A percentile compares a stretch with the other conserved stretches of the same genome.
Conservation (phyloP, 129 eudicot species). For the Saposhnikovia divaricata region DNA sequence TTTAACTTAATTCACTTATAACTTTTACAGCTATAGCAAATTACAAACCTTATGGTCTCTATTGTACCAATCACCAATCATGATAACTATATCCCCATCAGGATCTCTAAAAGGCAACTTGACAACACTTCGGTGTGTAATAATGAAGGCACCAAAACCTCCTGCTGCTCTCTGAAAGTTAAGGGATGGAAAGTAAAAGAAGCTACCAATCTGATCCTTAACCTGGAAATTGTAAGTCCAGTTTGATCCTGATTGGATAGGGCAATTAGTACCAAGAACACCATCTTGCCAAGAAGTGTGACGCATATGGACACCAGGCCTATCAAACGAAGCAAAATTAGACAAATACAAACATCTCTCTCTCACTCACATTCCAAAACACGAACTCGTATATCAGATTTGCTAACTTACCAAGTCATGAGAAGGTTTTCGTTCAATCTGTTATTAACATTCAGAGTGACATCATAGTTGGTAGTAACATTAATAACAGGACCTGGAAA, state of each 20-base stretch:
- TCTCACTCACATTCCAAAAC: neutral
- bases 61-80: slow-evolving; percentile 12
- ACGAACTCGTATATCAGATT: neutral
- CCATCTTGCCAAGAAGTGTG: slow-evolving; percentile 61
- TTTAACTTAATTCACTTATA: neutral
- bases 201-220: slow-evolving; percentile 68
- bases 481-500: slow-evolving; percentile 77
- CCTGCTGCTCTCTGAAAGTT: slow-evolving; percentile 56
- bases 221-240: slow-evolving; percentile 65
- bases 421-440: slow-evolving; percentile 68
- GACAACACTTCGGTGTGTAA: slow-evolving; percentile 13
- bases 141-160: slow-evolving; percentile 42
- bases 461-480: slow-evolving; percentile 74
- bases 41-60: slow-evolving; percentile 9
- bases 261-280: slow-evolving; percentile 56
- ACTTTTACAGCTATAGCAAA: neutral
- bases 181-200: slow-evolving; percentile 66
- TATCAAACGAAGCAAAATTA: neutral
- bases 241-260: slow-evolving; percentile 57
- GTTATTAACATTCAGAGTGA: slow-evolving; percentile 68
- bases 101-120: neutral
- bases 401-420: slow-evolving; percentile 49
- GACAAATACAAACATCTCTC: neutral
- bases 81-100: slow-evolving; percentile 3
- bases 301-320: slow-evolving; percentile 11